Evolutionary conservation across 2,329 filamentous ascomycete genomes (phyloP), one percentile per base, ranked within the genome.

Genomic region (Pseudopyricularia cyperi): DNA sequence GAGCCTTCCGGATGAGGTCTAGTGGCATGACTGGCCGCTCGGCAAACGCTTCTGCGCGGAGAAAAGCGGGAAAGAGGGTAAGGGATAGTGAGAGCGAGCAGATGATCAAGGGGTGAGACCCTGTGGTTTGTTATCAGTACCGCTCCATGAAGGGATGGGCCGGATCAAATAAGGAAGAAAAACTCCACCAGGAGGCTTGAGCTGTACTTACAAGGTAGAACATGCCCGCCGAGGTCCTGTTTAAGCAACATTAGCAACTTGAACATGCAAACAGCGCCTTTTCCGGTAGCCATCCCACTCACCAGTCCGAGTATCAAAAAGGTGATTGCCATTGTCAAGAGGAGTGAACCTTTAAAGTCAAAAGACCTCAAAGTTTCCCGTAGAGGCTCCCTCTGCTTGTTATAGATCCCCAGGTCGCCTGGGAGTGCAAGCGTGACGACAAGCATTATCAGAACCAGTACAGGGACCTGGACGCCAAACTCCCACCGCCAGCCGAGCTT

Each of bases 401-500:
- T 70, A 35, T 69, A 60, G 15, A 79, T 59, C 24, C 77, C 77
- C n/a, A 82, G 64, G 26, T 76, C 70, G 7, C 59, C 58, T 1
- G 80, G 80, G 22, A 82, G 71, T 7, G 70, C 69, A 7, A 74
- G 52, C 48, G 61, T 61, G 2, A 74, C 68, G n/a, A 77, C 61
- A 8, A 62, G 56, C 46, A 77, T 63, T 55, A 71, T 74, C 2
- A 76, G 48, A 0, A 74, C 26, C 30, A 82, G 59, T 0, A 71
- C 67, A 3, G 77, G 73, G 3, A 83, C 68, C 63, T 84, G 80
- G 7, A 83, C 65, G 51, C 77, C 78, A 61, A 83, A 88, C 52
- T 83, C 82, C 80, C 82, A 85, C 42, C 85, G 71, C 85, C 85
- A 89, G 30, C 85, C 85, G 2, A 89, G 65, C 33, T 69, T 71